Percentiles rank a stretch among this genome's conserved stretches.
phyloP scores from a whole-genome alignment of 306 rosid species.

The Medicago arabica region DNA sequence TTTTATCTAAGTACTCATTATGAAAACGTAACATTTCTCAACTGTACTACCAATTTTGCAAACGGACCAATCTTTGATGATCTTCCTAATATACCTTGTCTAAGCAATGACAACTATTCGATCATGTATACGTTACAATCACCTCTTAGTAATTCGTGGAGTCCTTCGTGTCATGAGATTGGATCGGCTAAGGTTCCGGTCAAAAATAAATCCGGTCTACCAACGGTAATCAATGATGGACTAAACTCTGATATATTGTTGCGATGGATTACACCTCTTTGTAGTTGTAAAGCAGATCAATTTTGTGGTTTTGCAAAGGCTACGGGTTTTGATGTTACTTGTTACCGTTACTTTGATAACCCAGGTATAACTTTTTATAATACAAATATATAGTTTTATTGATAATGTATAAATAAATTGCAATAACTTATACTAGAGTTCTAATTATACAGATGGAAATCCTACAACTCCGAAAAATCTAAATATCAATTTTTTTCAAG shows the following conservation, averaged over 20 bases:
- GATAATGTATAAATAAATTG: not conserved
- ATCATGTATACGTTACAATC: not conserved
- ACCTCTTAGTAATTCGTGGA: not conserved
- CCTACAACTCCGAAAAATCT: not conserved
- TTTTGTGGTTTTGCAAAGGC: not conserved
- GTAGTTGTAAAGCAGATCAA: constrained; percentile 35
- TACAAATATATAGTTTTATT: not conserved
- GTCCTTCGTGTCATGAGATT: not conserved
- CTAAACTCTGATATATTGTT: constrained; percentile 9
- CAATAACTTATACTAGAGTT: constrained; percentile 25
- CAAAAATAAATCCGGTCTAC: not conserved
- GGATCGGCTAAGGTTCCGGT: constrained; percentile 16
- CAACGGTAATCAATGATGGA: not conserved
- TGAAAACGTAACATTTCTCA: constrained; percentile 5
- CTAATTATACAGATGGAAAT: constrained; percentile 30
- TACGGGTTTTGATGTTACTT: constrained; percentile 7
- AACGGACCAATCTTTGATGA: not conserved
- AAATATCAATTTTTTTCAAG: not conserved
- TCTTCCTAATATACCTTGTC: not conserved
- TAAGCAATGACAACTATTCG: not conserved
- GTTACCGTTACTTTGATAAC: not conserved
- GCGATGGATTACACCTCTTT: constrained; percentile 5
- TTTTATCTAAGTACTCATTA: not conserved
- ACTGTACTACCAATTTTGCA: constrained; percentile 6
- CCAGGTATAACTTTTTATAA: constrained; percentile 26